Conservation (phyloP, 805 yeast species). For the Ogataea pignaliae region DNA sequence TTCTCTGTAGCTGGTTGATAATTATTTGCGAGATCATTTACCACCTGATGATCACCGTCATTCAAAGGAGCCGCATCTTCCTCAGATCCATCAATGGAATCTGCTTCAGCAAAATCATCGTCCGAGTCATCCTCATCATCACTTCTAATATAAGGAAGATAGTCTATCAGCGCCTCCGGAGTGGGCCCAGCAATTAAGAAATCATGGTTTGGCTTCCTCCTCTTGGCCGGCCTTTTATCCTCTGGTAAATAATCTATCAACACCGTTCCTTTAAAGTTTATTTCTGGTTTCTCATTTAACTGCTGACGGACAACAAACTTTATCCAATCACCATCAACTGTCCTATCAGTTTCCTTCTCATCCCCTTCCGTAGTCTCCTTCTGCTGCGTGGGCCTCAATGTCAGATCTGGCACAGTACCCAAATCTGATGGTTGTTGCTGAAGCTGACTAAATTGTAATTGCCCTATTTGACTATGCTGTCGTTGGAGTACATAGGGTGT, state of each 20-base stretch:
- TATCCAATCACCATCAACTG: slow-evolving; percentile 32
- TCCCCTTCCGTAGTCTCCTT: slow-evolving; percentile 1
- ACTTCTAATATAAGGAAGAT: slow-evolving; percentile 28
- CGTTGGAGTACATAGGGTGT: slow-evolving; percentile 2
- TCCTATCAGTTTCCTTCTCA: slow-evolving; percentile 7
- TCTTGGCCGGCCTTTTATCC: slow-evolving; percentile 20
- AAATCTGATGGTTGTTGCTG: neutral
- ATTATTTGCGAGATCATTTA: neutral
- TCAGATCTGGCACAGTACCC: neutral
- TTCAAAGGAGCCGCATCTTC: neutral
- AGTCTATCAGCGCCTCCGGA: slow-evolving; percentile 28
- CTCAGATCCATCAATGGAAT: slow-evolving; percentile 2
- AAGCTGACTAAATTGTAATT: slow-evolving; percentile 1
- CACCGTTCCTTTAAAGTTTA: slow-evolving; percentile 26
- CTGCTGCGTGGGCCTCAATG: too few relatives aligned
- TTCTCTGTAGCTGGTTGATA: neutral
- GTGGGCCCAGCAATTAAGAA: slow-evolving; percentile 32
- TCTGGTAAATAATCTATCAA: slow-evolving; percentile 23
- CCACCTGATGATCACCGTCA: neutral
- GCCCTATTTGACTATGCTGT: slow-evolving; percentile 9
- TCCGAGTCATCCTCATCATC: slow-evolving; percentile 19
- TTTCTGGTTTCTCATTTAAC: slow-evolving; percentile 19
- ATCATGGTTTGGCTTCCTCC: slow-evolving; percentile 21
- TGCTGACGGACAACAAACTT: slow-evolving; percentile 27
- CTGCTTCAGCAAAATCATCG: slow-evolving; percentile 5